phyloP scores from a whole-genome alignment of 768 basidiomycete species.

The Amylocystis lapponica region DNA sequence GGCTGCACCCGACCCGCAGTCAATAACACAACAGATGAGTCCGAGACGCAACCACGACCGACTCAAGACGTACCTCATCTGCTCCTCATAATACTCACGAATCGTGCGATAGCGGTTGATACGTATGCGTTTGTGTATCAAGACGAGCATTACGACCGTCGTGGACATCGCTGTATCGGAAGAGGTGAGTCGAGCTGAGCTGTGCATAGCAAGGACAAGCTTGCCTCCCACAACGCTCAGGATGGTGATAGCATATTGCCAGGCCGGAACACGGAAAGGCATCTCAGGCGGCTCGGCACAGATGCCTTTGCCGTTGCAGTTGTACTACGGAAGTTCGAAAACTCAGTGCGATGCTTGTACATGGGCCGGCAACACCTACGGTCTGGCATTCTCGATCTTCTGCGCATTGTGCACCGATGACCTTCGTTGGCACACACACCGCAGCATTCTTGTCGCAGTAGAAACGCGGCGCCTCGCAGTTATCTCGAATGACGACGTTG shows the following conservation, averaged over 20 bases:
- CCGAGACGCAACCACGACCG: not conserved
- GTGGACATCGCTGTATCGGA: constrained; percentile 30
- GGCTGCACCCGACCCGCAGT: constrained; percentile 1
- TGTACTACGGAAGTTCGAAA: constrained; percentile 14
- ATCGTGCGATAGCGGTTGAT: constrained; percentile 34
- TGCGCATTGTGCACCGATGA: constrained; percentile 36
- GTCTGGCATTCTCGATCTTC: constrained; percentile 50
- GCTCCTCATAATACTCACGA: constrained; percentile 45
- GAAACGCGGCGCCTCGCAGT: constrained; percentile 47
- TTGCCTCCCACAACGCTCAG: constrained; percentile 35
- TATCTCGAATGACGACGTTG: constrained; percentile 50
- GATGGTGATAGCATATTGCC: constrained; percentile 38
- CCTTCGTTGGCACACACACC: constrained; percentile 41
- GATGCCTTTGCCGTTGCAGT: constrained; percentile 22
- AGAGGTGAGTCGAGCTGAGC: not conserved
- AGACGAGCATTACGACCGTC: constrained; percentile 31
- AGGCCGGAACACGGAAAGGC: constrained; percentile 32
- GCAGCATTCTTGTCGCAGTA: constrained; percentile 46
- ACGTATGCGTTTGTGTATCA: constrained; percentile 39
- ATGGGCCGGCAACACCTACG: constrained; percentile 22
- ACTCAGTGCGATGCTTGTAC: not conserved
- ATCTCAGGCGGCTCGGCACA: constrained; percentile 34
- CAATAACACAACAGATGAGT: not conserved
- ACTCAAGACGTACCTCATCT: constrained; percentile 28
- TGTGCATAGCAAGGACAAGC: constrained; percentile 5